Evolutionary conservation across 352 stramenopile genomes (phyloP).

Genomic region (Pythium sukuiense): DNA sequence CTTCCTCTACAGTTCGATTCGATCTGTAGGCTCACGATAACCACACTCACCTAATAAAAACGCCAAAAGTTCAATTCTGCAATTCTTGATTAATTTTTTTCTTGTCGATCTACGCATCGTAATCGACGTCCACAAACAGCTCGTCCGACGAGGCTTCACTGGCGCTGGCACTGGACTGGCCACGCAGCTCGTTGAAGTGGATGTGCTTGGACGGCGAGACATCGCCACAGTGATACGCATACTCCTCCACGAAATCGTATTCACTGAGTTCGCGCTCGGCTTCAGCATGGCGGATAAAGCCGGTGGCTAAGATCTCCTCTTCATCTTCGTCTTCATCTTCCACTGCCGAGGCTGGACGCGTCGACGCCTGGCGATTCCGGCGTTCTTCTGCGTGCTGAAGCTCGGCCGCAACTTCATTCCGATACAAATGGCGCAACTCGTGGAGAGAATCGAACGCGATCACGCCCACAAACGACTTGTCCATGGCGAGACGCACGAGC

Average conservation of each 20-base stretch:
- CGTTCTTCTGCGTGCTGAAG: constrained; percentile 40
- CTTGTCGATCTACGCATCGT: constrained; percentile 29
- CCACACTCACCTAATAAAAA: background rate
- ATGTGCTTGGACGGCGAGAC: constrained; percentile 53
- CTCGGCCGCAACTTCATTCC: constrained; percentile 58
- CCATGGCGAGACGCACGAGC: constrained; percentile 71
- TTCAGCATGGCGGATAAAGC: constrained; percentile 31
- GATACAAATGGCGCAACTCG: constrained; percentile 66
- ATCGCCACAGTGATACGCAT: constrained; percentile 44
- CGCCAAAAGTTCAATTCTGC: too few relatives aligned
- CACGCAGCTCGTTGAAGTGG: constrained; percentile 37
- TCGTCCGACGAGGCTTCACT: constrained; percentile 53
- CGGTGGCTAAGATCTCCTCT: constrained; percentile 23
- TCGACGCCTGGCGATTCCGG: constrained; percentile 19
- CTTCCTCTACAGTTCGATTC: constrained; percentile 54
- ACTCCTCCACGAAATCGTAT: constrained; percentile 85
- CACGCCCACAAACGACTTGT: constrained; percentile 74
- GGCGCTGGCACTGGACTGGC: constrained; percentile 25
- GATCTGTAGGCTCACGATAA: constrained; percentile 35
- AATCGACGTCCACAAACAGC: constrained; percentile 70
- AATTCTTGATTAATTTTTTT: too few relatives aligned
- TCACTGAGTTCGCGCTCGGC: constrained; percentile 46
- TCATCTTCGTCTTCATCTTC: constrained; percentile 28
- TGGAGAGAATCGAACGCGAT: constrained; percentile 80
- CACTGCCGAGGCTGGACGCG: constrained; percentile 9